Conservation (phyloP, 129 eudicot species). For the Flaveria linearis region DNA sequence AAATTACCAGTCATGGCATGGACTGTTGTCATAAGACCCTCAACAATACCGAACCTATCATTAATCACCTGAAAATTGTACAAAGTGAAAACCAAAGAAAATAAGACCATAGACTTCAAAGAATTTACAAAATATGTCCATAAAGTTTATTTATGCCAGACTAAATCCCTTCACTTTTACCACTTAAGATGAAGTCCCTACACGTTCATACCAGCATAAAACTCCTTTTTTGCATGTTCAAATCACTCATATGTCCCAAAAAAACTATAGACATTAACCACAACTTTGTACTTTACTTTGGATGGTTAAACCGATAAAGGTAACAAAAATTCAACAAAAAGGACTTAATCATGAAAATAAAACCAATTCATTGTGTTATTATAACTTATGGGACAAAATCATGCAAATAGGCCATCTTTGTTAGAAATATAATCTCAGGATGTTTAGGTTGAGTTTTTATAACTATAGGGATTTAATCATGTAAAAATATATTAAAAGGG, state of each 20-base stretch:
- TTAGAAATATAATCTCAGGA: background rate
- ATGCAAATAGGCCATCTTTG: background rate
- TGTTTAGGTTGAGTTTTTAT: background rate
- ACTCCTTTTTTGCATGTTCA: background rate
- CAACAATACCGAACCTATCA: constrained; percentile 91
- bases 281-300: too few species aligned
- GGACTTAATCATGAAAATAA: too few species aligned
- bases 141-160: background rate
- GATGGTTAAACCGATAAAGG: too few species aligned
- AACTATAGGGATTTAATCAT: background rate
- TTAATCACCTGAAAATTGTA: constrained; percentile 59
- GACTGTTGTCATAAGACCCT: constrained; percentile 96
- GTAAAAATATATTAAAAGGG: background rate
- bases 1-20: constrained; percentile 79
- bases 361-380: too few species aligned
- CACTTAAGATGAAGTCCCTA: background rate
- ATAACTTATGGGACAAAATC: too few species aligned
- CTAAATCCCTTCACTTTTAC: background rate
- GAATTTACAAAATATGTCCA: background rate
- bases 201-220: background rate
- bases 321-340: background rate
- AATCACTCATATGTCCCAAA: background rate
- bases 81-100: constrained; percentile 1
- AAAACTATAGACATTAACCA: background rate
- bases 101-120: background rate